Evolutionary conservation across 73 alveolate genomes (phyloP).

Genomic region (Paramecium octaurelia): DNA sequence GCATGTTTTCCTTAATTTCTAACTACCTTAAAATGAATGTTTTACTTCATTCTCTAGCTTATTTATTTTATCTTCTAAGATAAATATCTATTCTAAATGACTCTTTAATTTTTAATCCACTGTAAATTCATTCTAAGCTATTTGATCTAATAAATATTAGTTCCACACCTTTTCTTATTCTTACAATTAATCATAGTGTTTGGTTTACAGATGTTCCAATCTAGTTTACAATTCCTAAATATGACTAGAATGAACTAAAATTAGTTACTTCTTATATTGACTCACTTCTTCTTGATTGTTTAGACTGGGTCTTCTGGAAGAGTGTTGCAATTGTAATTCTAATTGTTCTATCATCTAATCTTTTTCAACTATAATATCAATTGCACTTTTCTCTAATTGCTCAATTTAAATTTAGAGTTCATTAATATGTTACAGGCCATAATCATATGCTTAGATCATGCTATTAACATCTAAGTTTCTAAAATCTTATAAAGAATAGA

Average conservation of each 20-base stretch:
- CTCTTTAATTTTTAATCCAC: background rate
- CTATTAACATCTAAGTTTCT: background rate
- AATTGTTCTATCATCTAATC: background rate
- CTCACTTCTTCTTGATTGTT: background rate
- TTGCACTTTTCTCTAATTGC: background rate
- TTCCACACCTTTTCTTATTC: conserved; percentile 7
- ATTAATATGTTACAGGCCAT: background rate
- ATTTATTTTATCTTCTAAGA: background rate
- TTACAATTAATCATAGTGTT: background rate
- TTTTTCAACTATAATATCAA: background rate
- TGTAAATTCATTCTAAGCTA: background rate
- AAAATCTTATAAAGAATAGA: background rate
- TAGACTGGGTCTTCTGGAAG: background rate
- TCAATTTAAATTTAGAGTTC: background rate
- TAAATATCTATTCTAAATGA: background rate
- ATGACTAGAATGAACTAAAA: background rate
- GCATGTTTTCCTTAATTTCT: background rate
- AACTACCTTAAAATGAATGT: background rate
- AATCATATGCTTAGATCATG: background rate
- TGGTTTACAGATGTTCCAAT: background rate
- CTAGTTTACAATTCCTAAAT: background rate
- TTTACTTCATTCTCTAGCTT: background rate
- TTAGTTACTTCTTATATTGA: background rate
- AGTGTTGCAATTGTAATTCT: background rate
- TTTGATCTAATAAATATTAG: background rate